phyloP scores from a whole-genome alignment of 73 alveolate genomes.

The Uronychia setigera region DNA sequence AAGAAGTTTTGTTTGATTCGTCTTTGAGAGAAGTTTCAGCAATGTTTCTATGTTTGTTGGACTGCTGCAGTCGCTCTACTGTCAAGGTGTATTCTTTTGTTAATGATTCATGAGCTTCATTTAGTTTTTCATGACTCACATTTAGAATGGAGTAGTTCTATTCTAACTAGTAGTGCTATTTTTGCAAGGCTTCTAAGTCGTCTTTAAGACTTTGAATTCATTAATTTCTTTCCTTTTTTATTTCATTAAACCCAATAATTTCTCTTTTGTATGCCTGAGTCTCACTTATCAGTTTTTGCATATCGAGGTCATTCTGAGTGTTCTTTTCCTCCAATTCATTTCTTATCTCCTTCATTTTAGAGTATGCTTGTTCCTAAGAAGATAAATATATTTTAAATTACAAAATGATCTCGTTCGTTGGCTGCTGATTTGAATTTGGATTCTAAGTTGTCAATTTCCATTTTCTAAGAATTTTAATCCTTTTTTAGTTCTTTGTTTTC shows the following conservation, averaged over 20 bases:
- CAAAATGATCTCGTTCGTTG: background rate
- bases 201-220: background rate
- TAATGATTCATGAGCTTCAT: conserved; percentile 17
- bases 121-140: conserved; percentile 22
- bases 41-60: conserved; percentile 34
- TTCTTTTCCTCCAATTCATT: background rate
- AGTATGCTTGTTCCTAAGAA: background rate
- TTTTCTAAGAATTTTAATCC: background rate
- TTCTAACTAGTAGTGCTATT: background rate
- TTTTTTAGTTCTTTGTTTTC: background rate
- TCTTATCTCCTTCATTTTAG: background rate
- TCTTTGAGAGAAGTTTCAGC: conserved; percentile 28
- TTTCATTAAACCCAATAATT: conserved; percentile 27
- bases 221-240: conserved; percentile 26
- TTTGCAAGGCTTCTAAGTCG: background rate
- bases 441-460: background rate
- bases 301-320: background rate
- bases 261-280: conserved; percentile 30
- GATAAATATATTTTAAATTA: no score
- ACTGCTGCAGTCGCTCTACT: conserved; percentile 12
- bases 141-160: conserved; percentile 27
- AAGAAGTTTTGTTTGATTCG: background rate
- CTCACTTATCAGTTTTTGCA: background rate
- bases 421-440: background rate
- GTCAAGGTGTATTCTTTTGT: conserved; percentile 18